Evolutionary conservation across 305 asterid genomes (phyloP), one percentile per base, ranked within the genome.

Genomic region (Fraxinus sp.): DNA sequence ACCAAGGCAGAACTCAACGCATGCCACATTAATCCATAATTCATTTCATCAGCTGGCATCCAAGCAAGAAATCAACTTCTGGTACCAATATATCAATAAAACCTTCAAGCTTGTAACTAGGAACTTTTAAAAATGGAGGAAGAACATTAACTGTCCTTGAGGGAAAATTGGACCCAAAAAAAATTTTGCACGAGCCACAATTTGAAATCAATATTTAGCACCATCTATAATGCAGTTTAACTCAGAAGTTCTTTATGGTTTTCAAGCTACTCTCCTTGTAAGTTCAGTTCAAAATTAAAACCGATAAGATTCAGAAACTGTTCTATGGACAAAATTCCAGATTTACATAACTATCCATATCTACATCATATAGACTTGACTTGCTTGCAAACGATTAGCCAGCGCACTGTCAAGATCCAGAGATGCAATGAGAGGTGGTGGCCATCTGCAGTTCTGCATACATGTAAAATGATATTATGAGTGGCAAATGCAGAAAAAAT

Each of bases 391-490:
- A 81, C 55, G 78, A 86, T 18, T 64, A 74, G 76, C 81, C 71
- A 14, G 32, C 46, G 41, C 75, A 74, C 83, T 9, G 68, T 41
- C 68, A 24, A 30, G 71, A 37, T 24, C 78, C 36, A 78, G 68
- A 49, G 78, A 68, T 20, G 81, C 68, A 80, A 35, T 35, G n/a
- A 30, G 30, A 18, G 8, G 78, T 49, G 18, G 30, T 41, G 10
- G 78, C 81, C 79, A 84, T 81, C 81, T 9, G 32, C 64, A 70
- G 2, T 28, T 86, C 91, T 86, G 90, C 90, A 85, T 49, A n/a
- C 66, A 82, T 1, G 32, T 20, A 78, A 82, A 26, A 81, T n/a
- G 13, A 36, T 28, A 72, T 10, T 24, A 70, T 77, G 79, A 24
- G 62, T 46, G 5, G 35, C 44, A 59, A 26, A 70, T 18, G 57